Evolutionary conservation across 2,329 filamentous ascomycete species (phyloP), one percentile per base, ranked within the genome.

Genomic region (Aspergillus thermomutatus): DNA sequence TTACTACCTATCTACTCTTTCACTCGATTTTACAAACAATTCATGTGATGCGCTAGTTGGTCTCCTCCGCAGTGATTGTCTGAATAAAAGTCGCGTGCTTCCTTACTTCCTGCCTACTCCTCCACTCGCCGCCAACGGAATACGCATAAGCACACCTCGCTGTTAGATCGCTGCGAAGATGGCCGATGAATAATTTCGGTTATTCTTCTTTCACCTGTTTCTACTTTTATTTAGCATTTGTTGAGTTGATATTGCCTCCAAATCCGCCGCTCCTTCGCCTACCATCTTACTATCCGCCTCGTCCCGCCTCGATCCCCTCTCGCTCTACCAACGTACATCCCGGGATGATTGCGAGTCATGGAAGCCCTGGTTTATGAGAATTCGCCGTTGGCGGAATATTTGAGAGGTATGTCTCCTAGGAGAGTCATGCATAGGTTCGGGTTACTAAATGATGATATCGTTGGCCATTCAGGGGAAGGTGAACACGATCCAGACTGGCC

Each of bases 321-420:
- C 54, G 34, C 49, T 19, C 50, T 57, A 41, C 53, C 52, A 27
- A 48, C 50, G n/a, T 37, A 46, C 40, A 31, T 28, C 41, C 51
- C 66, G 69, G 69, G 64, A 72, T 74, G 72, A 65, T 62, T 61
- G 58, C 57, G 59, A 63, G 75, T 66, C 74, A 94, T 97, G 92
- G 92, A 96, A 83, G 86, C 89, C 69, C 82, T 96, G 68, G 86
- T 96, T 66, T 90, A 89, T 77, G 86, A 94, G 78, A 87, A 92
- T 78, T 90, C 90, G 72, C 92, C 92, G 67, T 82, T 97, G 77
- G 92, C 91, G 72, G 87, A 90, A 69, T 94, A 94, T 78, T 86
- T 97, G 66, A 88, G 92, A 85, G 92, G 92, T 94, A 76, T 69
- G 81, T 75, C 55, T 49, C 51, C 19, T 37, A 1, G 34, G 25